Base-by-base conservation (phyloP, 1,284 basidiomycete genomes). In the Flammula alnicola region DNA sequence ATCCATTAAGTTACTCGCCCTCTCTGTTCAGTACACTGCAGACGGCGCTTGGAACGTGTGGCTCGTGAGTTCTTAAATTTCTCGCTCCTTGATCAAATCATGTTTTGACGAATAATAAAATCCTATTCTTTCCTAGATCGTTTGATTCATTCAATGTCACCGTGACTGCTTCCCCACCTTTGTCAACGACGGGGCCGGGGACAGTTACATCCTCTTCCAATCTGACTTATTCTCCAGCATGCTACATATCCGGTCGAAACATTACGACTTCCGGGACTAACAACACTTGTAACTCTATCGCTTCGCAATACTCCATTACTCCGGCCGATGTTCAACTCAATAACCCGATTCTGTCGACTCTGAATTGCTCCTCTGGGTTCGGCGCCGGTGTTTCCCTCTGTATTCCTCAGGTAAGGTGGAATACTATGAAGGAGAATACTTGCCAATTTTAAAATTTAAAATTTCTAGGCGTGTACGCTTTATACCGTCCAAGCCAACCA, bases 1-100 rank as follows among this genome's bases (percentile, higher is more conserved):
- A 46, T n/a, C 44, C 44, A 5, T 14, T 38, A 8, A 38, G 25
- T 14, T 46, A 37, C 19, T 46, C 44, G 17, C 33, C 33, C 9
- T 30, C 33, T 22, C 20, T 35, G 16, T 36, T 38, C 20, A 30
- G 14, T 29, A 46, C 36, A 7, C 44, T 46, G 12, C 33, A 46
- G 19, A 19, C n/a, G 7, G 44, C 44, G 6, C 33, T 46, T 29
- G 36, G 26, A 29, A 46, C 44, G 4, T 46, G 44, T 27, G 44
- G 44, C 25, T 46, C 44, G 44, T 46, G 33, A 38, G 44, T n/a
- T n/a, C n/a, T n/a, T n/a, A n/a, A n/a, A n/a, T 36, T 20, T 4
- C n/a, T 45, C 23, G 14, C 23, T 5, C n/a, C 5, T 7, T 22
- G 3, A 31, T n/a, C n/a, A n/a, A n/a, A n/a, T 9, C 20, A 14